A percentile compares a stretch with the other conserved stretches of the same genome.
phyloP scores from a whole-genome alignment of 2,329 filamentous ascomycete species.

The Didymella glomerata region DNA sequence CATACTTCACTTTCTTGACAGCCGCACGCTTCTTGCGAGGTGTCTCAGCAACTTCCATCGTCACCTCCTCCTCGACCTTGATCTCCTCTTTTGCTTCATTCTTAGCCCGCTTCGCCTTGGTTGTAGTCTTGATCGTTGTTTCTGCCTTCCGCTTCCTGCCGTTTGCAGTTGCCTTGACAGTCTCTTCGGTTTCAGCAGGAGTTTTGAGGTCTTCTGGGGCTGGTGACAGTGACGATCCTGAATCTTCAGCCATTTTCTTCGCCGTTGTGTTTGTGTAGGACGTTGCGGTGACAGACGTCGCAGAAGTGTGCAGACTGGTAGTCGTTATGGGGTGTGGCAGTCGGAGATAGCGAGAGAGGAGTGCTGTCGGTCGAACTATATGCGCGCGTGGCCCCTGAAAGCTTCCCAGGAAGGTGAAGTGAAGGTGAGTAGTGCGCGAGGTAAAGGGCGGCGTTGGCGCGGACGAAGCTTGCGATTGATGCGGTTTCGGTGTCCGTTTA shows the following conservation, averaged over 20 bases:
- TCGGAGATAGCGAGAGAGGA: neutral
- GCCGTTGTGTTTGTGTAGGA: constrained; percentile 29
- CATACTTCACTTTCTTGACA: constrained; percentile 31
- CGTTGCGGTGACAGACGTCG: neutral
- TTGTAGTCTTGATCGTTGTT: constrained; percentile 21
- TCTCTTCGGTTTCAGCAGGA: constrained; percentile 13
- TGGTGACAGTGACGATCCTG: constrained; percentile 38
- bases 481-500: neutral
- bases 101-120: constrained; percentile 28
- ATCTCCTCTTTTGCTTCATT: constrained; percentile 14
- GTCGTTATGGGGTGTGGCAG: neutral
- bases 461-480: neutral
- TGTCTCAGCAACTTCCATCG: constrained; percentile 12
- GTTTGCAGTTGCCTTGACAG: constrained; percentile 16
- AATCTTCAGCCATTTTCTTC: constrained; percentile 23
- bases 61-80: constrained; percentile 10
- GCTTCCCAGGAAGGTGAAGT: neutral
- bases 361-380: neutral
- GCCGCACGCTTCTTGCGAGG: constrained; percentile 26
- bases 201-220: constrained; percentile 25
- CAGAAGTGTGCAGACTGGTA: constrained; percentile 6
- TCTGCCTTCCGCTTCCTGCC: constrained; percentile 44
- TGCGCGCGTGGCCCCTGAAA: neutral
- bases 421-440: constrained; percentile 16
- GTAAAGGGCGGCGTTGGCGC: neutral